Base-by-base conservation (phyloP, 352 stramenopile genomes). In the Phytophthora colocasiae region DNA sequence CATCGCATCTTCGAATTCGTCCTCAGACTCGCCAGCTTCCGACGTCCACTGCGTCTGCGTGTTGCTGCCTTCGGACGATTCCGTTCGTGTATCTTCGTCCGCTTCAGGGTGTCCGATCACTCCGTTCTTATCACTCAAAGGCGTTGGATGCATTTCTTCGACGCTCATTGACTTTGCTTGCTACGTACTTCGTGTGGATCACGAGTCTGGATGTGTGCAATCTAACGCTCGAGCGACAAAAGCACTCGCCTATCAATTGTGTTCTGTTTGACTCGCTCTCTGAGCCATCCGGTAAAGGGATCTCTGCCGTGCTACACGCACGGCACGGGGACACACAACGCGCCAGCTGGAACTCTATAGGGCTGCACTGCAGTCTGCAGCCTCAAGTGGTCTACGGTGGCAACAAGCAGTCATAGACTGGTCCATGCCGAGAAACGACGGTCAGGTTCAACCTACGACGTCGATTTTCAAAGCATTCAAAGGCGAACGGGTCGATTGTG, bases 1-100 rank as follows among this genome's bases (percentile, higher is more conserved):
- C 39, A 65, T 24, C 24, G 64, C 69, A 46, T 77, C 69, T 38
- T 44, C 34, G 29, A 73, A 77, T 47, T 77, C 69, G 24, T 77
- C 69, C 32, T 77, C 69, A 1, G 64, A 74, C 10, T 77, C 69
- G 8, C 10, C 45, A 15, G 19, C 48, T 22, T 62, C 53, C 4
- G 36, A 6, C 2, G 46, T 39, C 29, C 44, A 73, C 3, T 65
- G 46, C 24, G 22, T 11, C 6, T 47, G 32, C 6, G 49, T 2
- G 9, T 62, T 56, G 19, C 58, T 62, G 6, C 59, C 59, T 0
- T 67, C 58, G 1, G 64, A 73, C 17, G 63, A 69, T 15, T 68
- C 70, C 3, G 65, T 72, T 2, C 41, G 40, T 34, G 53, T 38
- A 46, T 73, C 66, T 44, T 73, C 64, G 19, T 70, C 62, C 8